phyloP scores from a whole-genome alignment of 2,329 filamentous ascomycete species.

The Elsinoe necatrix region DNA sequence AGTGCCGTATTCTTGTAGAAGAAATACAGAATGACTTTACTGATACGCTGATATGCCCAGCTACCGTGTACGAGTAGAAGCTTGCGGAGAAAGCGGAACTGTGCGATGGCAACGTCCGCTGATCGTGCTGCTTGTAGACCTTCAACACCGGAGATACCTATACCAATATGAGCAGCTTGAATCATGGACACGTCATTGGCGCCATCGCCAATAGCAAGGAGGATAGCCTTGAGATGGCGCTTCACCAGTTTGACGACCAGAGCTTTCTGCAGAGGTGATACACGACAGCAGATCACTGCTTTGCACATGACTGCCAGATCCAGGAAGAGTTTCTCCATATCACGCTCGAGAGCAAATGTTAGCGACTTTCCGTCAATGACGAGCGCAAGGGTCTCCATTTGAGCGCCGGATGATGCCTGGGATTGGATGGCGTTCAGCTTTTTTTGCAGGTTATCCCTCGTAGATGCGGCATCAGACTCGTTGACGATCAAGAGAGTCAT shows the following conservation, averaged over 20 bases:
- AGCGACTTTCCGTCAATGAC: slow-evolving; percentile 95
- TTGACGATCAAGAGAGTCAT: slow-evolving; percentile 98
- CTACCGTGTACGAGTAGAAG: slow-evolving; percentile 88
- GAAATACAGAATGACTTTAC: slow-evolving; percentile 94
- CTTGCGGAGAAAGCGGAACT: slow-evolving; percentile 92
- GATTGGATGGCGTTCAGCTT: slow-evolving; percentile 85
- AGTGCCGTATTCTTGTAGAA: slow-evolving; percentile 99
- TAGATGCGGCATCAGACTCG: slow-evolving; percentile 70
- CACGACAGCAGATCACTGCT: slow-evolving; percentile 94
- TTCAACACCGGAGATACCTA: slow-evolving; percentile 94
- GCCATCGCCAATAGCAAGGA: slow-evolving; percentile 92
- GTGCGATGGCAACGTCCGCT: slow-evolving; percentile 89
- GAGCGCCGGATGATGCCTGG: slow-evolving; percentile 66
- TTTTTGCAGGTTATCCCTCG: slow-evolving; percentile 82
- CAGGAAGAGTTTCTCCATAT: slow-evolving; percentile 85
- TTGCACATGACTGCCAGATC: slow-evolving; percentile 94
- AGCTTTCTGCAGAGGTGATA: slow-evolving; percentile 93
- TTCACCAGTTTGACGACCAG: slow-evolving; percentile 97
- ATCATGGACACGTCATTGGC: slow-evolving; percentile 99
- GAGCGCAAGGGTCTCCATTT: slow-evolving; percentile 79
- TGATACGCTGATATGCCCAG: slow-evolving; percentile 96
- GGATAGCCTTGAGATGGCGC: slow-evolving; percentile 80
- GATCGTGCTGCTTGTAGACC: slow-evolving; percentile 93
- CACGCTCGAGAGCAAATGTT: slow-evolving; percentile 85
- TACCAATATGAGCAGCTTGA: slow-evolving; percentile 93